Conservation (phyloP, 192 early-diverging fungal species). For the Coemansia sp. region DNA sequence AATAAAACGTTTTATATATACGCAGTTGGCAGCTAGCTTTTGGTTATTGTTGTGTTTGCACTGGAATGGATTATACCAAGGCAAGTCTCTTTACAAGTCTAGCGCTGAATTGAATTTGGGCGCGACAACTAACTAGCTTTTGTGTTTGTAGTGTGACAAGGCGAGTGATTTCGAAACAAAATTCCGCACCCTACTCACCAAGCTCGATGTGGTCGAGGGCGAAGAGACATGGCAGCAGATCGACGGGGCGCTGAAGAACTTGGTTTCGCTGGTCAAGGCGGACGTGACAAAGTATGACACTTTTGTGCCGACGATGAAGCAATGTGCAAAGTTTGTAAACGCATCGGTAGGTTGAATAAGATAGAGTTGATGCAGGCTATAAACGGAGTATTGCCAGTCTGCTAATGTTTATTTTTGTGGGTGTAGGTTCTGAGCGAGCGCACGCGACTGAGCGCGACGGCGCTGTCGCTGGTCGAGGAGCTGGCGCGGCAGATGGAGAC, state of each 20-base stretch:
- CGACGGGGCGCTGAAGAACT: constrained; percentile 57
- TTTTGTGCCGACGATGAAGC: constrained; percentile 53
- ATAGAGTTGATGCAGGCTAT: no score
- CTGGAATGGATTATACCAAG: constrained; percentile 49
- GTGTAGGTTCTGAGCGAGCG: constrained; percentile 68
- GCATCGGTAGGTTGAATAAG: constrained; percentile 45
- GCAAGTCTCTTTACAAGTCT: constrained; percentile 9
- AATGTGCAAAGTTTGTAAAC: constrained; percentile 49
- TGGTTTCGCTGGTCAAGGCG: constrained; percentile 46
- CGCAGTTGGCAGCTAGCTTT: background rate
- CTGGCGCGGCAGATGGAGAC: constrained; percentile 60
- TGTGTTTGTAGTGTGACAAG: constrained; percentile 41
- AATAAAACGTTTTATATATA: constrained; percentile 1
- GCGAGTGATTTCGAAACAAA: constrained; percentile 50
- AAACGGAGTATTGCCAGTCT: background rate
- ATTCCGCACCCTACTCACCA: constrained; percentile 34
- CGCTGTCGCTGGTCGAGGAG: constrained; percentile 60
- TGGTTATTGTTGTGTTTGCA: background rate
- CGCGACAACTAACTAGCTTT: no score
- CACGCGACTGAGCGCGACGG: constrained; percentile 72
- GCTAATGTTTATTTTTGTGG: background rate
- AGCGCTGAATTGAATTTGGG: no score
- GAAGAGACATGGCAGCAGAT: constrained; percentile 70
- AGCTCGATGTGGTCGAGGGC: constrained; percentile 55
- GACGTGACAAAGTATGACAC: constrained; percentile 44